phyloP scores from a whole-genome alignment of 768 basidiomycete genomes.

The Cyclocybe aegerita region DNA sequence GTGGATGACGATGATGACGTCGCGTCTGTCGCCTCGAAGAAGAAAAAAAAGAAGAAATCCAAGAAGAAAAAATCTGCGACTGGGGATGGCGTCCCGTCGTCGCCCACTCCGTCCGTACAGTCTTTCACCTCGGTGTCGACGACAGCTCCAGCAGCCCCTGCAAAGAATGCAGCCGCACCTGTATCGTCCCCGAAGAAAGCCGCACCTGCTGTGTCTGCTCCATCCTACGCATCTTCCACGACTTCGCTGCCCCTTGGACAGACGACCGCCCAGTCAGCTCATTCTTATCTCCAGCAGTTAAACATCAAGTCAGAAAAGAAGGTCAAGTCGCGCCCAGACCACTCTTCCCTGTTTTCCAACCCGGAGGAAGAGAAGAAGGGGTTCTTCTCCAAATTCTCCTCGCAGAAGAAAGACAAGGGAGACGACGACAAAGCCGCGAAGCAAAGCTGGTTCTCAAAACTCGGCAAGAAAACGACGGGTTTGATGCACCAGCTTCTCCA shows the following conservation, averaged over 20 bases:
- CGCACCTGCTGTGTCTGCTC: conserved; percentile 11
- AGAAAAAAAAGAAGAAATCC: conserved; percentile 74
- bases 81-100: conserved; percentile 18
- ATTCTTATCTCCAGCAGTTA: conserved; percentile 58
- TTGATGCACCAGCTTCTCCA: conserved; percentile 67
- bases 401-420: conserved; percentile 35
- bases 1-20: conserved; percentile 68
- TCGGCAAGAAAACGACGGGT: conserved; percentile 57
- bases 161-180: conserved; percentile 11
- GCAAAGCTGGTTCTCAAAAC: conserved; percentile 53
- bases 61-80: conserved; percentile 58
- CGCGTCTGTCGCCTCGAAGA: conserved; percentile 39
- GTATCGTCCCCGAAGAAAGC: conserved; percentile 18
- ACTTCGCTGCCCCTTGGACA: conserved; percentile 37
- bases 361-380: conserved; percentile 41
- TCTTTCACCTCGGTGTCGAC: conserved; percentile 5
- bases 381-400: conserved; percentile 50
- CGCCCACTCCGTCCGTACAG: conserved; percentile 18
- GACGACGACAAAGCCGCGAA: conserved; percentile 41
- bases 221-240: conserved; percentile 27
- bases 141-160: conserved; percentile 4
- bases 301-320: conserved; percentile 59
- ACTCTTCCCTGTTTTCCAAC: conserved; percentile 49
- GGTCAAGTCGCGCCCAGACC: conserved; percentile 67
- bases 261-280: conserved; percentile 64